Evolutionary conservation across 2,329 filamentous ascomycete genomes (phyloP).

Genomic region (Talaromyces sp.): DNA sequence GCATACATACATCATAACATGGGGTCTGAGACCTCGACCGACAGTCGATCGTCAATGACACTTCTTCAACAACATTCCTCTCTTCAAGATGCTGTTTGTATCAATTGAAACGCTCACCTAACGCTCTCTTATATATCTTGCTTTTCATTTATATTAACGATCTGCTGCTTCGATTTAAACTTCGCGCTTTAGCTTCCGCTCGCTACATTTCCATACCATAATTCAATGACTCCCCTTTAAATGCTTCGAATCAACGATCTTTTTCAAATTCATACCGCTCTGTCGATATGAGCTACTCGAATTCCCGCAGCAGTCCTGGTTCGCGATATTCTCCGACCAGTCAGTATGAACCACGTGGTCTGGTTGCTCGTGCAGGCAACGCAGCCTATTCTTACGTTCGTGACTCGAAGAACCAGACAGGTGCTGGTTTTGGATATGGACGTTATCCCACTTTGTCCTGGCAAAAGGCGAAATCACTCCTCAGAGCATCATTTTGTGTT

Average conservation of each 20-base stretch:
- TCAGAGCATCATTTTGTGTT: conserved; percentile 38
- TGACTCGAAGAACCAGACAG: conserved; percentile 23
- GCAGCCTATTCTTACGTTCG: conserved; percentile 23
- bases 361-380: conserved; percentile 20
- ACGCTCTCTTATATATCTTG: not conserved
- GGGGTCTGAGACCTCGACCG: not conserved
- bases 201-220: not conserved
- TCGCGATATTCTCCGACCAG: conserved; percentile 26
- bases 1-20: conserved; percentile 1
- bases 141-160: not conserved
- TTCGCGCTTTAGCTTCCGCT: not conserved
- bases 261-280: not conserved
- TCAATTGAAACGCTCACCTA: not conserved
- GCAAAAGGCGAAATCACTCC: conserved; percentile 19
- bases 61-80: not conserved
- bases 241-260: not conserved
- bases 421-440: conserved; percentile 14
- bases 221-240: conserved; percentile 11
- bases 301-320: conserved; percentile 27
- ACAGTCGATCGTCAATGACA: not conserved
- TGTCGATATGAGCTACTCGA: conserved; percentile 34
- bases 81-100: not conserved
- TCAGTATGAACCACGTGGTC: conserved; percentile 15
- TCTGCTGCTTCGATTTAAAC: too few species aligned
- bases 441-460: conserved; percentile 18